Percentiles rank a stretch among this genome's conserved stretches.
phyloP scores from a whole-genome alignment of 192 early-diverging fungal species.

The Coemansia sp. region DNA sequence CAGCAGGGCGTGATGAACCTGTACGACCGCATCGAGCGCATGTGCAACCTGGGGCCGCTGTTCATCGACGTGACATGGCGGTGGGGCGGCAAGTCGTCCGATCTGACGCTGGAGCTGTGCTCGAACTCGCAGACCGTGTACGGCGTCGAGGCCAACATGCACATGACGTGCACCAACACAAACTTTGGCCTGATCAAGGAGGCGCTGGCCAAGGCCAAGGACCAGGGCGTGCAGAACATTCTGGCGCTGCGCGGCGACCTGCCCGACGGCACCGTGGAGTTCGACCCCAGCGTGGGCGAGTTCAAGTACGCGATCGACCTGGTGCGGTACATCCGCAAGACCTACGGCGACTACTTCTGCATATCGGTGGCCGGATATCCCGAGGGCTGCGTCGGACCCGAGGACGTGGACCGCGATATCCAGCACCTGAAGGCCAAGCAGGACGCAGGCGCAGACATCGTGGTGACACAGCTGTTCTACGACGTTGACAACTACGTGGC shows the following conservation, averaged over 20 bases:
- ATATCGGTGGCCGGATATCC: constrained; percentile 97
- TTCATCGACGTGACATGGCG: constrained; percentile 88
- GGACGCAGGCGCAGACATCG: constrained; percentile 89
- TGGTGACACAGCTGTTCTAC: constrained; percentile 96
- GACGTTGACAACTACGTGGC: constrained; percentile 83
- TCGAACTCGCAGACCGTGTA: constrained; percentile 88
- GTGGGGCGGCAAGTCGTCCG: constrained; percentile 87
- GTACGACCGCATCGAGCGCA: constrained; percentile 96
- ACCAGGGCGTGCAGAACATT: constrained; percentile 94
- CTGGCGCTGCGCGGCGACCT: constrained; percentile 95
- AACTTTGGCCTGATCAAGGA: constrained; percentile 82
- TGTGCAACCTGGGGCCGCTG: constrained; percentile 88
- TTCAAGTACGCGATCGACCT: constrained; percentile 87
- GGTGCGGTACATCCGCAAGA: constrained; percentile 83
- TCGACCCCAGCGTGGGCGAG: constrained; percentile 81
- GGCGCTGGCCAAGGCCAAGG: constrained; percentile 86
- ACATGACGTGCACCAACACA: constrained; percentile 99
- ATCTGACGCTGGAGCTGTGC: constrained; percentile 85
- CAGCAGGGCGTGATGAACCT: constrained; percentile 90
- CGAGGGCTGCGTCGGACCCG: constrained; percentile 86
- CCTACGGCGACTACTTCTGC: constrained; percentile 93
- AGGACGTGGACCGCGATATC: constrained; percentile 75
- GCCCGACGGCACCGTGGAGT: constrained; percentile 78
- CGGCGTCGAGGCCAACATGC: constrained; percentile 96
- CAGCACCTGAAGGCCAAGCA: constrained; percentile 81